Evolutionary conservation across 495 filamentous ascomycete species (phyloP), one percentile per base, ranked within the genome.

Genomic region (Peziza echinospora): DNA sequence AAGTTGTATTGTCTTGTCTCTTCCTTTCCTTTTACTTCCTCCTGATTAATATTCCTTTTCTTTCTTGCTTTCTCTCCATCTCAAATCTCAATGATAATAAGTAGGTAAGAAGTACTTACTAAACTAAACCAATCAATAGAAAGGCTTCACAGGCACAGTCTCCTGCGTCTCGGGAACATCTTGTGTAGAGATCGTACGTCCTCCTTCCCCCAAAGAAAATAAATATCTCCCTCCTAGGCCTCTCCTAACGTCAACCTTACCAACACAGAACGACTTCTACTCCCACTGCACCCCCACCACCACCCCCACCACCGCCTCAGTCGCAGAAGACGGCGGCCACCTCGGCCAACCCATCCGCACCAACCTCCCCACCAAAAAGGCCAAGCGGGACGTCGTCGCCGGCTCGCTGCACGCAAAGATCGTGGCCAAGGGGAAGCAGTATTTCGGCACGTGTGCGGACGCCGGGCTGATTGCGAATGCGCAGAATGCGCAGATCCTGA

Each of bases 401-500:
- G 51, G 62, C 44, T 69, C 65, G 65, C 65, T 77, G 50, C 64
- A 76, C 62, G 51, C 51, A 43, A 59, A 67, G 19, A 65, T 75
- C 60, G 67, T 69, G 56, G 65, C 64, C 47, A 69, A 71, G 63
- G 71, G 73, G 51, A 76, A 74, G 62, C 63, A 67, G 47, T 77
- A 75, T 57, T 75, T 67, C 42, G 72, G 72, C 53, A 65, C 66
- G 44, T 63, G 59, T 60, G 57, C 71, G 16, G 73, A 77, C 58
- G 64, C 66, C 53, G 60, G 62, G 58, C 63, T 60, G n/a, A 64
- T 76, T 0, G 56, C 51, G 48, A 51, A 54, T 5, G 72, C 64
- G 47, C 62, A 63, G 48, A 71, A 70, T 47, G 67, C 67, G 5
- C 67, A 63, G 45, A 64, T 74, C 56, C 64, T 75, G 53, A 62